These are phyloP conservation scores for Datura wrightii DNA, from an alignment of 257 asterid species.

Conservation along the genomic window DNA sequence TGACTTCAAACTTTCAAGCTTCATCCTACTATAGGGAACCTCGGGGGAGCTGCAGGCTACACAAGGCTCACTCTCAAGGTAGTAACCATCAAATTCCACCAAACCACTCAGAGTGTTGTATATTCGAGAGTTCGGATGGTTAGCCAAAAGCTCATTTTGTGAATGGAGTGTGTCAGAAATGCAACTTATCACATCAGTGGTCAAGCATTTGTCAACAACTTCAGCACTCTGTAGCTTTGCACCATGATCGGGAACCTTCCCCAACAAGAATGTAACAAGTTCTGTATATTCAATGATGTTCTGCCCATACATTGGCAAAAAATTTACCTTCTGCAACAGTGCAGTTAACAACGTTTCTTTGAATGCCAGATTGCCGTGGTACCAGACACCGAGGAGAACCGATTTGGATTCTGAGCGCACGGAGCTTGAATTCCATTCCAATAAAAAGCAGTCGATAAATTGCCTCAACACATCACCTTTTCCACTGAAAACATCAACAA, in stretches of 20 bases:
- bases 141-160: slow-evolving; percentile 97
- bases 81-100: slow-evolving; percentile 99
- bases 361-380: slow-evolving; percentile 79
- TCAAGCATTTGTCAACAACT: slow-evolving; percentile 87
- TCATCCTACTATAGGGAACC: slow-evolving; percentile 97
- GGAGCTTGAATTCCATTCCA: slow-evolving; percentile 94
- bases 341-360: slow-evolving; percentile 73
- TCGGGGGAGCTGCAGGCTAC: slow-evolving; percentile 99
- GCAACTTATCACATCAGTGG: slow-evolving; percentile 78
- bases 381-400: slow-evolving; percentile 89
- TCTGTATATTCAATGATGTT: slow-evolving; percentile 86
- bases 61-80: slow-evolving; percentile 99
- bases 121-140: slow-evolving; percentile 99
- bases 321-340: slow-evolving; percentile 83
- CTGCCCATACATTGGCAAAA: slow-evolving; percentile 93
- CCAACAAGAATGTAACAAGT: slow-evolving; percentile 81
- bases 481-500: slow-evolving; percentile 69
- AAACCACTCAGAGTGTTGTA: slow-evolving; percentile 94
- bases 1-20: slow-evolving; percentile 94
- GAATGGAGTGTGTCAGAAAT: slow-evolving; percentile 89
- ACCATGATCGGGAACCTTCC: slow-evolving; percentile 71
- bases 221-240: slow-evolving; percentile 68
- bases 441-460: slow-evolving; percentile 79
- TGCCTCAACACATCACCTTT: slow-evolving; percentile 79
- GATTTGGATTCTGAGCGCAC: slow-evolving; percentile 94